These are phyloP conservation scores for Stipa capillata DNA, from an alignment of 176 grass and related monocot species.

Conservation along the genomic window DNA sequence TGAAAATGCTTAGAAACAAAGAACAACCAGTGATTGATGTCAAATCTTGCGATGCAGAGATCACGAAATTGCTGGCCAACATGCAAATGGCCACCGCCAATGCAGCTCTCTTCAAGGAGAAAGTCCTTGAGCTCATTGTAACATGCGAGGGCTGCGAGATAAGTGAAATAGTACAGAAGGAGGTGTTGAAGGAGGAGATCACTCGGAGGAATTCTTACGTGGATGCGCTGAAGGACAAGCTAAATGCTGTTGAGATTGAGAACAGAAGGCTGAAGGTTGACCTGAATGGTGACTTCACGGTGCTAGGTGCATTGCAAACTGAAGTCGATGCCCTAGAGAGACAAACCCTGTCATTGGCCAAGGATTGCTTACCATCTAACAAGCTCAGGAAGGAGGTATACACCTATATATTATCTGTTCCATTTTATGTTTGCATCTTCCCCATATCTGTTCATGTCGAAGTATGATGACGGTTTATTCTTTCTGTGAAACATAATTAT, in stretches of 20 bases:
- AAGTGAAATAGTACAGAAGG: conserved; percentile 66
- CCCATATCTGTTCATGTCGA: neutral
- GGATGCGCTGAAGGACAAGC: conserved; percentile 66
- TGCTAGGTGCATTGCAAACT: conserved; percentile 54
- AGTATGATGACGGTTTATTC: conserved; percentile 1
- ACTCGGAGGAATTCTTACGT: conserved; percentile 56
- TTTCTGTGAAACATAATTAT: neutral
- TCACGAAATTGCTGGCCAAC: conserved; percentile 50
- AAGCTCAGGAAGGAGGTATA: conserved; percentile 65
- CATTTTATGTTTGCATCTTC: neutral
- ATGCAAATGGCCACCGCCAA: conserved; percentile 68
- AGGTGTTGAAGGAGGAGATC: conserved; percentile 81
- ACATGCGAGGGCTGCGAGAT: conserved; percentile 81
- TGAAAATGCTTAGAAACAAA: conserved; percentile 34
- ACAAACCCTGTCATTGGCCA: conserved; percentile 53
- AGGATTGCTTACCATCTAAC: conserved; percentile 38
- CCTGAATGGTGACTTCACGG: conserved; percentile 52
- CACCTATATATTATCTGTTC: conserved; percentile 23
- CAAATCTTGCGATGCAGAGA: conserved; percentile 50
- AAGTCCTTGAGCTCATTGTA: conserved; percentile 63
- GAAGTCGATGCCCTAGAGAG: conserved; percentile 66
- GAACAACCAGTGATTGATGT: conserved; percentile 47
- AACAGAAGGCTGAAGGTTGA: conserved; percentile 82
- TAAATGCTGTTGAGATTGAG: conserved; percentile 58
- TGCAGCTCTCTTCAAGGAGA: conserved; percentile 73